phyloP scores from a whole-genome alignment of 2,329 filamentous ascomycete species.

The Talaromyces sp. region DNA sequence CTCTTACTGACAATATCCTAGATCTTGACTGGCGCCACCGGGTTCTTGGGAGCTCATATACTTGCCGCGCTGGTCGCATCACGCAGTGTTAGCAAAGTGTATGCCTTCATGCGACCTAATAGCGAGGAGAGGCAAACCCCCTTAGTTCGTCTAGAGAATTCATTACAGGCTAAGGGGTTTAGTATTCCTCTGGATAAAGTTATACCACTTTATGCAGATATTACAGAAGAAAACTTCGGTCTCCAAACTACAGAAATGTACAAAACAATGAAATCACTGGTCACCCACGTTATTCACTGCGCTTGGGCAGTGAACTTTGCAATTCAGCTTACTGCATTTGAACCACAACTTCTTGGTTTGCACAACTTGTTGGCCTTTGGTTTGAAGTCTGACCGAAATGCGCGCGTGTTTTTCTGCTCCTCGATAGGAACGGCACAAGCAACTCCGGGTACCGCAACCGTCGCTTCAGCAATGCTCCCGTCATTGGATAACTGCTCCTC shows the following conservation, averaged over 20 bases:
- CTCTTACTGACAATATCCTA: slow-evolving; percentile 14
- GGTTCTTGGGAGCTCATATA: slow-evolving; percentile 43
- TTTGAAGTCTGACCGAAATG: slow-evolving; percentile 20
- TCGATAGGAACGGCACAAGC: slow-evolving; percentile 45
- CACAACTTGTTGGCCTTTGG: slow-evolving; percentile 34
- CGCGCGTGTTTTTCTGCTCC: slow-evolving; percentile 50
- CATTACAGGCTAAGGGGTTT: slow-evolving; percentile 23
- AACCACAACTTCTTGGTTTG: slow-evolving; percentile 46
- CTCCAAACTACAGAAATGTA: slow-evolving; percentile 36
- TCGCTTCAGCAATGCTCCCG: slow-evolving; percentile 21
- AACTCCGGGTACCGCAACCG: slow-evolving; percentile 5
- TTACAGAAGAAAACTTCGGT: slow-evolving; percentile 44
- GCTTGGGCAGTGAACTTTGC: slow-evolving; percentile 58
- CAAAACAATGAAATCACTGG: slow-evolving; percentile 36
- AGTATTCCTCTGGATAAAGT: slow-evolving; percentile 32
- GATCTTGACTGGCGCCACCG: slow-evolving; percentile 46
- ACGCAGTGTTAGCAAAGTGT: slow-evolving; percentile 33
- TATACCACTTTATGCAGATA: slow-evolving; percentile 37
- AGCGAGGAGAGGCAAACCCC: slow-evolving; percentile 20
- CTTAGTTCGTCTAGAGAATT: slow-evolving; percentile 23
- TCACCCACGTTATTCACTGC: slow-evolving; percentile 50
- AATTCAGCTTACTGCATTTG: slow-evolving; percentile 48
- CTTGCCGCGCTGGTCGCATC: slow-evolving; percentile 39
- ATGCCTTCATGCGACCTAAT: slow-evolving; percentile 36
- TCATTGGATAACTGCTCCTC: slow-evolving; percentile 22